Percentiles rank a stretch among this genome's conserved stretches.
Conservation (phyloP, 352 stramenopile genomes). For the Salisapilia sapeloensis region DNA sequence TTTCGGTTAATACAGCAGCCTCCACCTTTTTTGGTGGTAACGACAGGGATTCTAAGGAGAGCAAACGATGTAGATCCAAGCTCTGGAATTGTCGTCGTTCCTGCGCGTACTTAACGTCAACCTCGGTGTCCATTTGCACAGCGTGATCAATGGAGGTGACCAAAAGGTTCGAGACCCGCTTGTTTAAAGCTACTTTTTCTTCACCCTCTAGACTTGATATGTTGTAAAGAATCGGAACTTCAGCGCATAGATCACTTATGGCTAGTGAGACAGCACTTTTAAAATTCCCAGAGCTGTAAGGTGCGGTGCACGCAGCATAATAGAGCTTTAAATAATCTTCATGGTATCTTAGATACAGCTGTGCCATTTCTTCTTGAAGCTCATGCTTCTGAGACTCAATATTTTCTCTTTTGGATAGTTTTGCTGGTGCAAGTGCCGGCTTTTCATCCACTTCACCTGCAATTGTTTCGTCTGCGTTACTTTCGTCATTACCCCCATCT, state of each 20-base stretch:
- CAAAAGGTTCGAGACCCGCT: constrained; percentile 10
- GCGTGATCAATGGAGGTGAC: constrained; percentile 21
- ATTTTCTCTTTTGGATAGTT: constrained; percentile 2
- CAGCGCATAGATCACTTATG: constrained; percentile 13
- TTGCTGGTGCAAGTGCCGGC: neutral
- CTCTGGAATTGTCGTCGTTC: constrained; percentile 10
- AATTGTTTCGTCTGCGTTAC: constrained; percentile 4
- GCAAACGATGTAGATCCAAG: constrained; percentile 6
- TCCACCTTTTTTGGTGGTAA: neutral
- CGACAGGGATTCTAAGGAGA: neutral
- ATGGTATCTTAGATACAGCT: constrained; percentile 12
- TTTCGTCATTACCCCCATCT: neutral
- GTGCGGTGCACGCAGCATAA: constrained; percentile 10
- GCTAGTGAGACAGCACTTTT: constrained; percentile 7
- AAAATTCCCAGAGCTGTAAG: constrained; percentile 13
- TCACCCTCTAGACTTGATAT: constrained; percentile 5
- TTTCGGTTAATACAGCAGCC: neutral
- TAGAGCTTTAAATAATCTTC: constrained; percentile 12
- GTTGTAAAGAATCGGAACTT: constrained; percentile 20
- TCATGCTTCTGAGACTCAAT: constrained; percentile 2
- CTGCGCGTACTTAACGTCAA: constrained; percentile 12
- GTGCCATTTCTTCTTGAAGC: constrained; percentile 4
- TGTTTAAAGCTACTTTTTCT: constrained; percentile 1
- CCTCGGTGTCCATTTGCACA: constrained; percentile 9
- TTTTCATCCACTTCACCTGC: no score